phyloP scores from a whole-genome alignment of 257 asterid genomes.

The Ligustrum vulgare region DNA sequence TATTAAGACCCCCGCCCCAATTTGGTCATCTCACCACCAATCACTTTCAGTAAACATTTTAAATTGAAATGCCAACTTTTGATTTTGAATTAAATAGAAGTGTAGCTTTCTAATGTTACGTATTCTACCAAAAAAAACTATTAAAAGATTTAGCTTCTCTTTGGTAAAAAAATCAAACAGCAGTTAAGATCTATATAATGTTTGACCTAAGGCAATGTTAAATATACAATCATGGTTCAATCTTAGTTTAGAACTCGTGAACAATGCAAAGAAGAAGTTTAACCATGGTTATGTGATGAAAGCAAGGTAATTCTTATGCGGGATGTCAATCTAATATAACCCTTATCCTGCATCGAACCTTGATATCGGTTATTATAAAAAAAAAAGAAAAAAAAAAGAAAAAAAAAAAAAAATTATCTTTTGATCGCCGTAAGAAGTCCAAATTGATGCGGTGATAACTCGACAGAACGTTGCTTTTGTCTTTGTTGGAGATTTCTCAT shows the following conservation, averaged over 20 bases:
- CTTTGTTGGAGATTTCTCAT: slow-evolving; percentile 4
- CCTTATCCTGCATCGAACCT: not conserved
- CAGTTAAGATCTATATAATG: slow-evolving; percentile 1
- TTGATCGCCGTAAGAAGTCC: not conserved
- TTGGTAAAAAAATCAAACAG: slow-evolving; percentile 1
- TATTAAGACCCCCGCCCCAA: no score
- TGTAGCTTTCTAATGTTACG: not conserved
- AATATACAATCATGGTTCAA: slow-evolving; percentile 12
- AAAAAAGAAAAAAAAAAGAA: no score
- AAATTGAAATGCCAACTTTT: not conserved
- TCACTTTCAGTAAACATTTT: not conserved
- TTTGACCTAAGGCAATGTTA: not conserved
- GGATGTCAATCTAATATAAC: not conserved
- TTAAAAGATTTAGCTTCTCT: not conserved
- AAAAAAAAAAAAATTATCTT: no score
- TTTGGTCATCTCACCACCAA: not conserved
- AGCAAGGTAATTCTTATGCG: slow-evolving; percentile 5
- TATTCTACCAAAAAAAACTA: slow-evolving; percentile 25
- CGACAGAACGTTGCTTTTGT: slow-evolving; percentile 21
- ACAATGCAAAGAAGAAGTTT: slow-evolving; percentile 12
- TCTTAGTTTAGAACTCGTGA: not conserved
- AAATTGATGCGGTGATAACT: not conserved
- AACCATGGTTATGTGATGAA: slow-evolving; percentile 13
- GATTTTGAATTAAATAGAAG: not conserved
- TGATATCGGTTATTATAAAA: not conserved